Evolutionary conservation across 305 asterid genomes (phyloP).

Genomic region (Ruellia speciosa): DNA sequence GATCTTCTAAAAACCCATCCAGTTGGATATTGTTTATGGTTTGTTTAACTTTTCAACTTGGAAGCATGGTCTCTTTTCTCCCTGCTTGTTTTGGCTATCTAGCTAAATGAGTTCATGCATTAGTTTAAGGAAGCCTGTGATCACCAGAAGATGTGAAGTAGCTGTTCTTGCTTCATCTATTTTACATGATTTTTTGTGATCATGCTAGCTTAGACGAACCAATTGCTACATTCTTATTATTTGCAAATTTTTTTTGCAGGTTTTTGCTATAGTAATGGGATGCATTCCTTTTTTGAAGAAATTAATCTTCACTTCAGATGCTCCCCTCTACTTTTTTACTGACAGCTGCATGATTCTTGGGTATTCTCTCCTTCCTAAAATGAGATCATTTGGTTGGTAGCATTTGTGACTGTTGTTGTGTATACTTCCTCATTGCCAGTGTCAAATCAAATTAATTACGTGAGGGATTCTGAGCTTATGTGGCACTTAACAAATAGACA

Average conservation of each 20-base stretch:
- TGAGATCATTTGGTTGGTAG: conserved; percentile 12
- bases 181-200: conserved; percentile 9
- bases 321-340: conserved; percentile 91
- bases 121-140: conserved; percentile 6
- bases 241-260: conserved; percentile 36
- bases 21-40: too few relatives aligned
- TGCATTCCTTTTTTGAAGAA: conserved; percentile 78
- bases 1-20: too few relatives aligned
- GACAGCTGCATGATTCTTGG: conserved; percentile 99
- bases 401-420: conserved; percentile 13
- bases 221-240: conserved; percentile 12
- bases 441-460: not conserved
- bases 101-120: not conserved
- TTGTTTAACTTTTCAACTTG: too few relatives aligned
- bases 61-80: not conserved
- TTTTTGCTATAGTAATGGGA: conserved; percentile 77
- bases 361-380: conserved; percentile 39
- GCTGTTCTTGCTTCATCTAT: conserved; percentile 6
- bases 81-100: not conserved
- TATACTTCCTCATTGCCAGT: conserved; percentile 7
- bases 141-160: too few relatives aligned
- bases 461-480: not conserved
- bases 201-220: conserved; percentile 8
- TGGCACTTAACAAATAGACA: not conserved
- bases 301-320: conserved; percentile 72